A percentile compares a stretch with the other conserved stretches of the same genome.
These are phyloP conservation scores for Aspergillus indologenus DNA, from an alignment of 495 filamentous ascomycete genomes.

Conservation along the genomic window DNA sequence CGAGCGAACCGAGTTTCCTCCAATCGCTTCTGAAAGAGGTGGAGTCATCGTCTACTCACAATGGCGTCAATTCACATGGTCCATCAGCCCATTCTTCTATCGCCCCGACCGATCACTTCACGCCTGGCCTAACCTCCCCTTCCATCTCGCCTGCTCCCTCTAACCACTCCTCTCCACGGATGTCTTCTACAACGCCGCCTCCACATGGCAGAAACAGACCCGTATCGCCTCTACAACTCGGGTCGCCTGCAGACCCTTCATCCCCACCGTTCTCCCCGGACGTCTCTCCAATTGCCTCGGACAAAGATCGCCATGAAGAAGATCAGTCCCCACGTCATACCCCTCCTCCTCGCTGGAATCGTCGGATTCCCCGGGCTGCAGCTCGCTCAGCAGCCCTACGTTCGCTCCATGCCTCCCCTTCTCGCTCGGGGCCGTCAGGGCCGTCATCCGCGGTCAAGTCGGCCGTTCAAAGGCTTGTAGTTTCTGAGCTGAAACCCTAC, in stretches of 20 bases:
- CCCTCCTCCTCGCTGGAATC: constrained; percentile 19
- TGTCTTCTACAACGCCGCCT: constrained; percentile 71
- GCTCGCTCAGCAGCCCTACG: constrained; percentile 29
- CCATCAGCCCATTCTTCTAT: constrained; percentile 46
- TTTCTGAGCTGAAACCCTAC: constrained; percentile 69
- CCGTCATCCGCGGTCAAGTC: constrained; percentile 73
- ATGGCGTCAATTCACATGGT: constrained; percentile 48
- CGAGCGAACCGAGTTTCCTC: constrained; percentile 63
- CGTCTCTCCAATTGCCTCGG: constrained; percentile 33
- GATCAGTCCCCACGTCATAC: constrained; percentile 12
- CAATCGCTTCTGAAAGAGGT: constrained; percentile 84
- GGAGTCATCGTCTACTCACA: constrained; percentile 61
- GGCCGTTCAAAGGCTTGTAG: constrained; percentile 78
- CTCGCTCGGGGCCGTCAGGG: constrained; percentile 47
- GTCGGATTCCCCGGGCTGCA: constrained; percentile 37
- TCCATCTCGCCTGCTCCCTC: constrained; percentile 68
- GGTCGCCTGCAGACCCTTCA: constrained; percentile 59
- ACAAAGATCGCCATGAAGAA: constrained; percentile 19
- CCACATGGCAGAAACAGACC: constrained; percentile 58
- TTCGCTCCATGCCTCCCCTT: constrained; percentile 55
- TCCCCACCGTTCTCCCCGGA: constrained; percentile 57
- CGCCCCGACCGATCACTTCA: constrained; percentile 41
- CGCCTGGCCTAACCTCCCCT: constrained; percentile 65
- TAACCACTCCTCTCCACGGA: constrained; percentile 63
- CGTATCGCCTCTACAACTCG: constrained; percentile 66